phyloP scores from a whole-genome alignment of 768 basidiomycete genomes.

The Podaxis sp. region DNA sequence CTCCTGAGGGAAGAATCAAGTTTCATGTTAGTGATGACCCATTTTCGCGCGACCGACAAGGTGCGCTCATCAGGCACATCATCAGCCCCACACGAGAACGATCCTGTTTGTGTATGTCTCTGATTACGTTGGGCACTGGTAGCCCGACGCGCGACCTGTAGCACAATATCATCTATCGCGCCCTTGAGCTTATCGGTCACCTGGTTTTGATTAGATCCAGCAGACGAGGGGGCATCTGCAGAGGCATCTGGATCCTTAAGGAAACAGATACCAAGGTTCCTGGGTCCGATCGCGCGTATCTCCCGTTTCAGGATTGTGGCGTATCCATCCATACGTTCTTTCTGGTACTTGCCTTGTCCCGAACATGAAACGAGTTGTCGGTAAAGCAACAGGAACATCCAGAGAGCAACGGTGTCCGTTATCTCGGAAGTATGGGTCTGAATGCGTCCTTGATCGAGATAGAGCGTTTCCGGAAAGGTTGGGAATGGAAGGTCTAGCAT shows the following conservation, averaged over 20 bases:
- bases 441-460: constrained; percentile 76
- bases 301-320: constrained; percentile 60
- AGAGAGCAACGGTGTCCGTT: constrained; percentile 70
- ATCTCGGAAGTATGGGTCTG: constrained; percentile 68
- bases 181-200: constrained; percentile 10
- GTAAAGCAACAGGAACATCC: constrained; percentile 80
- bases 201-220: constrained; percentile 14
- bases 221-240: constrained; percentile 6
- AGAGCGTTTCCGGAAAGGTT: constrained; percentile 69
- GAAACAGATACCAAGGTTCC: constrained; percentile 64
- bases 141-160: constrained; percentile 77
- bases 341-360: constrained; percentile 15
- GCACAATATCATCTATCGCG: constrained; percentile 59
- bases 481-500: constrained; percentile 15
- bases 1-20: constrained; percentile 55
- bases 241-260: constrained; percentile 25
- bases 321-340: constrained; percentile 10
- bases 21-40: constrained; percentile 70
- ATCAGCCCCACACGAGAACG: constrained; percentile 25
- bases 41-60: constrained; percentile 63
- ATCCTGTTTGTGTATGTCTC: constrained; percentile 14
- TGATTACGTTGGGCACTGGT: constrained; percentile 38
- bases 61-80: constrained; percentile 50
- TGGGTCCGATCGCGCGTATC: constrained; percentile 68
- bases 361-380: constrained; percentile 65